Evolutionary conservation across 83 land plant genomes (phyloP), one percentile per base, ranked within the genome.

Genomic region (Isoetes engelmannii): DNA sequence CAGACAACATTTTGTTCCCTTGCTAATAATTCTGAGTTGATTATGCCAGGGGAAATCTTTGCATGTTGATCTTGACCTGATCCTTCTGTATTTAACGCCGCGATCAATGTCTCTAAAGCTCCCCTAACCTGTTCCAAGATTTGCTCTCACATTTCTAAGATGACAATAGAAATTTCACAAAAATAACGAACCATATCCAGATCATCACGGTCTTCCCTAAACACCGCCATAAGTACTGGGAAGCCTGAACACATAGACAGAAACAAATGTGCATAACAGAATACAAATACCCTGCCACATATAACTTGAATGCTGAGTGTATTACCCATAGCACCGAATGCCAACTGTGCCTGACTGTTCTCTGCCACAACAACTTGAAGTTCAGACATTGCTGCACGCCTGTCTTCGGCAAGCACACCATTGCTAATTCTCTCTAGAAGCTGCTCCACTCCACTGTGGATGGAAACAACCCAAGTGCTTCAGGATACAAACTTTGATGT

Each of bases 311-410:
- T 45, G 59, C 77, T 50, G 37, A 28, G 37, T 28, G 37, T 28
- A 28, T 8, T 45, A 96, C 99, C 99, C 86, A 88, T 96, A n/a
- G 99, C 94, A 43, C 99, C 99, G 84, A 96, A 89, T 47, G 99
- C 97, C 56, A 96, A 73, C 77, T 96, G 94, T 8, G 97, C 94
- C 56, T 81, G 77, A 58, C 78, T 75, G 73, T 85, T 92, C 81
- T 96, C 99, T 28, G 91, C 86, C 6, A 96, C 97, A 77, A 89
- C 71, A 67, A 85, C 81, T 75, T 89, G 97, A 74, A 96, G 94
- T 76, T 96, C 89, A 69, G 80, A 70, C 79, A 96, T 79, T 63
- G 97, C 97, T 74, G 70, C 64, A 48, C 89, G 89, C 54, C 97
- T 87, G 79, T 96, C 99, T 21, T 91, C 99, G 12, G 92, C 89